These are phyloP conservation scores for Alloteropsis semialata DNA, from an alignment of 176 grass and related monocot genomes.

Conservation along the genomic window DNA sequence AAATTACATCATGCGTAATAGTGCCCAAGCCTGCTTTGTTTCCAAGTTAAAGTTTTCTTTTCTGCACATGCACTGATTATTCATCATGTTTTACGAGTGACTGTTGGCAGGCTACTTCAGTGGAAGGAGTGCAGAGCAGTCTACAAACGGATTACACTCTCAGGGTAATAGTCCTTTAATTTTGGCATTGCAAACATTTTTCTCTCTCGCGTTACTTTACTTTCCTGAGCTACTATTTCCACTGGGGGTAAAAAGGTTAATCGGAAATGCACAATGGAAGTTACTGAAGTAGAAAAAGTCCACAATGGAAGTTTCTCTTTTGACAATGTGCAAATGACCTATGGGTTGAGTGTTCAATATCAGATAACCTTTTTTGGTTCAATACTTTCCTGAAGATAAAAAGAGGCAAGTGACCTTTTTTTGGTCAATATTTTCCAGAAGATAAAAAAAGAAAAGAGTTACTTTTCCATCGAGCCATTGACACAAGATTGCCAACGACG, in stretches of 20 bases:
- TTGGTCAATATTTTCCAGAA: neutral
- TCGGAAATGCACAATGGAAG: neutral
- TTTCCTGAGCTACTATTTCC: neutral
- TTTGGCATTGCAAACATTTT: neutral
- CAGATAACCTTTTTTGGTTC: neutral
- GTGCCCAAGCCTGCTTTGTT: neutral
- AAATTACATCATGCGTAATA: neutral
- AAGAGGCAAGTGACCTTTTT: neutral
- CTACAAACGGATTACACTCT: constrained; percentile 98
- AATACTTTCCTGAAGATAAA: neutral
- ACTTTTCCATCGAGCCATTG: neutral
- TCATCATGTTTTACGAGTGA: neutral
- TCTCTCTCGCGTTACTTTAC: neutral
- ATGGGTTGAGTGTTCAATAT: neutral
- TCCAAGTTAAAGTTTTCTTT: neutral
- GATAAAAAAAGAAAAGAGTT: neutral
- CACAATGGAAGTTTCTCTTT: neutral
- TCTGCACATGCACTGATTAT: neutral
- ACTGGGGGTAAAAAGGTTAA: neutral
- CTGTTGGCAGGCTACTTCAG: constrained; percentile 69
- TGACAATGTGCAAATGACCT: neutral
- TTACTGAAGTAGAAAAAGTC: neutral
- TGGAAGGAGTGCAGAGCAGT: constrained; percentile 84
- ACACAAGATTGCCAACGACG: neutral
- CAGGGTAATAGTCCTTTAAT: constrained; percentile 53